phyloP scores from a whole-genome alignment of 108 stramenopile genomes.

The Cyclostephanos tholiformis region DNA sequence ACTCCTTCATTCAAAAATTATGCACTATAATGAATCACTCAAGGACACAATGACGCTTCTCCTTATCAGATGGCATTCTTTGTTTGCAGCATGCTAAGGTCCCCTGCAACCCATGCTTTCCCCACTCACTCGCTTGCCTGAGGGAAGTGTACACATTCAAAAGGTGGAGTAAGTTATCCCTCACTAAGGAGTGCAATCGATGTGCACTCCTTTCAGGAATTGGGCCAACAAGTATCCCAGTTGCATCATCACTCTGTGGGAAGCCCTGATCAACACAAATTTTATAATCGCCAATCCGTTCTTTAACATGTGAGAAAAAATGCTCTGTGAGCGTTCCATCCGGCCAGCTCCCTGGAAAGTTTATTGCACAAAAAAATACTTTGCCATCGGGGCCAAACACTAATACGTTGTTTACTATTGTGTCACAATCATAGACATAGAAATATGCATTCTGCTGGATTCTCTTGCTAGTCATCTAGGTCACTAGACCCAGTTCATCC shows the following conservation, averaged over 20 bases:
- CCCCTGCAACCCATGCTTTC: constrained; percentile 11
- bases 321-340: not conserved
- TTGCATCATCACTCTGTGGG: too few species aligned
- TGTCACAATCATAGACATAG: too few species aligned
- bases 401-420: too few species aligned
- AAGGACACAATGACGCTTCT: not conserved
- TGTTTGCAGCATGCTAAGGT: constrained; percentile 7
- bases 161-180: not conserved
- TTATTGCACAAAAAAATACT: too few species aligned
- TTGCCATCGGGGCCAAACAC: too few species aligned
- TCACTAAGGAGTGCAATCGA: constrained; percentile 5
- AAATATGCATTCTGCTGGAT: constrained; percentile 11
- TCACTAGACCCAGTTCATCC: constrained; percentile 9
- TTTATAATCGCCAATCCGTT: too few species aligned
- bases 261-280: too few species aligned
- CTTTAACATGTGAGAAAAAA: not conserved
- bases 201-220: too few species aligned
- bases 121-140: constrained; percentile 13
- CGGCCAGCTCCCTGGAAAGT: constrained; percentile 15
- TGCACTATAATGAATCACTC: not conserved
- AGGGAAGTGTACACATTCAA: constrained; percentile 6
- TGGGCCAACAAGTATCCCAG: too few species aligned
- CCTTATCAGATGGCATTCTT: not conserved
- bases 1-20: constrained; percentile 6
- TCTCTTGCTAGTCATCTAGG: constrained; percentile 1